phyloP scores from a whole-genome alignment of 2,329 filamentous ascomycete genomes.

The Mycosphaerelloides madeirae region DNA sequence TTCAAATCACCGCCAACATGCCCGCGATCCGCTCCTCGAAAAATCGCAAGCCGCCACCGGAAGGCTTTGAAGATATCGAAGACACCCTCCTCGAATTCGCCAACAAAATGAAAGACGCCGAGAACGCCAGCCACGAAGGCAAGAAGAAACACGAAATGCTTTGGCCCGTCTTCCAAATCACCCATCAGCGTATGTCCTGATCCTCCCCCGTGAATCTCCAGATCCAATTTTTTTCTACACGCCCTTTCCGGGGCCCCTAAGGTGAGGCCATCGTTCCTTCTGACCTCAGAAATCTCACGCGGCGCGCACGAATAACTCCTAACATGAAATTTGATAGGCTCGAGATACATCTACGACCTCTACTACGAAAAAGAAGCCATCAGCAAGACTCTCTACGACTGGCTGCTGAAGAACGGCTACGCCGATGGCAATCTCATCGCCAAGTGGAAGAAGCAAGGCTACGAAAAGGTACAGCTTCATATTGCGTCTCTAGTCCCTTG shows the following conservation, averaged over 20 bases:
- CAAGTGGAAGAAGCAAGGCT: conserved; percentile 99
- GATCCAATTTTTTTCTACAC: neutral
- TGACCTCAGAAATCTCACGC: conserved; percentile 19
- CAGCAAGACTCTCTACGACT: conserved; percentile 86
- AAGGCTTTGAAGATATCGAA: conserved; percentile 83
- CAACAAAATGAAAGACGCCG: conserved; percentile 93
- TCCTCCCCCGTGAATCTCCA: neutral
- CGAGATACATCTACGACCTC: conserved; percentile 90
- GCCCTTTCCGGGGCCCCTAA: conserved; percentile 21
- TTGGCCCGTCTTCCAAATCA: conserved; percentile 97
- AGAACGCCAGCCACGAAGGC: conserved; percentile 75
- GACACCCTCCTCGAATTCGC: conserved; percentile 78
- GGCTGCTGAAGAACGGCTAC: conserved; percentile 93
- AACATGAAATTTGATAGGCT: conserved; percentile 42
- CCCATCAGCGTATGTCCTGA: conserved; percentile 68
- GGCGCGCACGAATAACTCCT: neutral
- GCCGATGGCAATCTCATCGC: conserved; percentile 93
- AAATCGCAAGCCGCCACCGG: conserved; percentile 76
- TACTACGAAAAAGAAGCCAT: conserved; percentile 99
- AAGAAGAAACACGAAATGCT: conserved; percentile 86
- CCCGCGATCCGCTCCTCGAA: conserved; percentile 70
- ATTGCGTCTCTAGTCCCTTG: too few species aligned
- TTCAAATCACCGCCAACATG: conserved; percentile 47
- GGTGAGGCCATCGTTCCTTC: conserved; percentile 30
- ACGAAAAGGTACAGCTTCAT: conserved; percentile 75